Conservation (phyloP, 805 yeast genomes). For the Wickerhamiella sergipiensis region DNA sequence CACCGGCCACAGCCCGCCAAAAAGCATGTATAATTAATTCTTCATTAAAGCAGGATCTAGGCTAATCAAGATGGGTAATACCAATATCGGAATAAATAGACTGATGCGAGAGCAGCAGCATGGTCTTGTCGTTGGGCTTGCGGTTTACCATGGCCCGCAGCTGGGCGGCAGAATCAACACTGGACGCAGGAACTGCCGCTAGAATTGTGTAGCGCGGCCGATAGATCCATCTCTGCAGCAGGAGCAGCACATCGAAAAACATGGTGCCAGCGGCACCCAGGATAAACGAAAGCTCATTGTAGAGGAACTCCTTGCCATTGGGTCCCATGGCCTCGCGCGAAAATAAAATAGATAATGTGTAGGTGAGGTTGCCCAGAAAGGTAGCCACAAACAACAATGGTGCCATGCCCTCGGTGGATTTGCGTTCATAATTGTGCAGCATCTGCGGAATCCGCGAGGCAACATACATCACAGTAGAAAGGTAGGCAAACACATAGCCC, state of each 20-base stretch:
- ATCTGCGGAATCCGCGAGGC: slow-evolving; percentile 77
- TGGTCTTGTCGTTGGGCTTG: slow-evolving; percentile 2
- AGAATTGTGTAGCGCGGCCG: background rate
- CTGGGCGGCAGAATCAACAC: background rate
- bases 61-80: background rate
- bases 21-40: too few relatives aligned
- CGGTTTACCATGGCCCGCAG: slow-evolving; percentile 1
- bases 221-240: slow-evolving; percentile 20
- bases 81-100: slow-evolving; percentile 8
- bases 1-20: too few relatives aligned
- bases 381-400: slow-evolving; percentile 71
- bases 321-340: slow-evolving; percentile 33
- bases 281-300: slow-evolving; percentile 66
- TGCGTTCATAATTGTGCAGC: slow-evolving; percentile 56
- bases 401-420: slow-evolving; percentile 78
- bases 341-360: slow-evolving; percentile 61
- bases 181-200: background rate
- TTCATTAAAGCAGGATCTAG: too few relatives aligned
- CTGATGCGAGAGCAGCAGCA: slow-evolving; percentile 5
- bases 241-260: slow-evolving; percentile 47
- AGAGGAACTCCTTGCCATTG: slow-evolving; percentile 34
- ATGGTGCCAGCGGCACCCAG: slow-evolving; percentile 81
- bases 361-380: slow-evolving; percentile 60
- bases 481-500: slow-evolving; percentile 56
- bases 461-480: slow-evolving; percentile 61